A percentile compares a stretch with the other conserved stretches of the same genome.
phyloP scores from a whole-genome alignment of 495 filamentous ascomycete species.

The Trichodelitschia bisporula region DNA sequence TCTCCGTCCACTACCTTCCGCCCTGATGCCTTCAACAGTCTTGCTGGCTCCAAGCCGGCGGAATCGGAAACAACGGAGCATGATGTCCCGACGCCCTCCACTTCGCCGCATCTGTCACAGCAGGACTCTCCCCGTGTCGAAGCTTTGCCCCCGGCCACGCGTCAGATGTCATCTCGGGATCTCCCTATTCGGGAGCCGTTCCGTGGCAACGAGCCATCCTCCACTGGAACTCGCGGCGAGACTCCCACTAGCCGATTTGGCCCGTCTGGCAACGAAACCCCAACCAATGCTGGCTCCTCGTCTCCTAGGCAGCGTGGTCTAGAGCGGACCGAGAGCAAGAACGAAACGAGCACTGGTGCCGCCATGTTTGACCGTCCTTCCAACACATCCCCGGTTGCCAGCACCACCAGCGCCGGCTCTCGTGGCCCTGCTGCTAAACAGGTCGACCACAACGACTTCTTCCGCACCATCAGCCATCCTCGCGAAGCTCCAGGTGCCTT shows the following conservation, averaged over 20 bases:
- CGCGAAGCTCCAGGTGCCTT: constrained; percentile 23
- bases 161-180: constrained; percentile 48
- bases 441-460: too few relatives aligned
- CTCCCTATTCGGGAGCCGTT: constrained; percentile 31
- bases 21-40: constrained; percentile 23
- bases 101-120: constrained; percentile 29
- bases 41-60: constrained; percentile 19
- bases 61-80: constrained; percentile 24
- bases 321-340: constrained; percentile 22
- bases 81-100: constrained; percentile 31
- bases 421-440: constrained; percentile 11
- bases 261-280: constrained; percentile 27
- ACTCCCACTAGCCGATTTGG: constrained; percentile 55
- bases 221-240: constrained; percentile 55
- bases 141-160: too few relatives aligned
- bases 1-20: constrained; percentile 37
- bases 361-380: constrained; percentile 8
- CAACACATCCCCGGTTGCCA: constrained; percentile 12
- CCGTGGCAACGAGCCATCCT: constrained; percentile 37
- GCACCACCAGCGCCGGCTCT: constrained; percentile 8
- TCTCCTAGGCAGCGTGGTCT: constrained; percentile 16
- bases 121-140: constrained; percentile 29
- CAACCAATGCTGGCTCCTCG: constrained; percentile 19
- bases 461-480: constrained; percentile 11
- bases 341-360: background rate